Evolutionary conservation across 441 rosid genomes (phyloP), one percentile per base, ranked within the genome.

Genomic region (Macaranga tanarius): DNA sequence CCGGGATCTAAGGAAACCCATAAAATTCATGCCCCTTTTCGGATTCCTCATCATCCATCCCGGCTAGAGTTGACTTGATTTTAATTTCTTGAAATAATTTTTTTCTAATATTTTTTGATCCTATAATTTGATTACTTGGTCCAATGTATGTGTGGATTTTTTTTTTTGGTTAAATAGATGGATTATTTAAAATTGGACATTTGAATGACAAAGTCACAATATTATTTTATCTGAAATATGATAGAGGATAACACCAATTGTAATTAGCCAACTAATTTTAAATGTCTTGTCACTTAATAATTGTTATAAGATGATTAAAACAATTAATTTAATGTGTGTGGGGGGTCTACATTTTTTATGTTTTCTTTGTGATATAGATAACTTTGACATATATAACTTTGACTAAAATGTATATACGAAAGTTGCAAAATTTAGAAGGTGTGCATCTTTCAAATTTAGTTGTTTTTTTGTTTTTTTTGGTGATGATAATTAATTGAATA

Each of bases 11-110:
- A 55, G 59, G 26, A 26, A 12, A 26, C 5, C 15, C 19, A 66
- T 17, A 5, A 15, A 66, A 51, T 50, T 34, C 54, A 66, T 10
- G 58, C 42, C 42, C 58, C 34, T 28, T 51, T 2, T 17, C 7
- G 57, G 56, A 31, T 48, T 48, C 57, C 34, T n/a, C 47, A 51
- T 25, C 40, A 4, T 42, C 47, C 23, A 28, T 17, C 59, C 19
- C 59, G 16, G 5, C 9, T 22, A 66, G 19, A 17, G 72, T 69
- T 69, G 72, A 69, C 63, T 42, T 42, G 22, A 22, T n/a, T 40
- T 28, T n/a, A n/a, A n/a, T n/a, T n/a, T 16, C 10, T 16, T 11
- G 9, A 28, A 59, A 26, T 59, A 31, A 6, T 67, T 38, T 1
- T 10, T 17, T 22, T n/a, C n/a, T 42, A 34, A 2, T 20, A 16